A percentile compares a stretch with the other conserved stretches of the same genome.
These are phyloP conservation scores for Trichocladium antarcticum DNA, from an alignment of 495 filamentous ascomycete genomes.

Conservation along the genomic window DNA sequence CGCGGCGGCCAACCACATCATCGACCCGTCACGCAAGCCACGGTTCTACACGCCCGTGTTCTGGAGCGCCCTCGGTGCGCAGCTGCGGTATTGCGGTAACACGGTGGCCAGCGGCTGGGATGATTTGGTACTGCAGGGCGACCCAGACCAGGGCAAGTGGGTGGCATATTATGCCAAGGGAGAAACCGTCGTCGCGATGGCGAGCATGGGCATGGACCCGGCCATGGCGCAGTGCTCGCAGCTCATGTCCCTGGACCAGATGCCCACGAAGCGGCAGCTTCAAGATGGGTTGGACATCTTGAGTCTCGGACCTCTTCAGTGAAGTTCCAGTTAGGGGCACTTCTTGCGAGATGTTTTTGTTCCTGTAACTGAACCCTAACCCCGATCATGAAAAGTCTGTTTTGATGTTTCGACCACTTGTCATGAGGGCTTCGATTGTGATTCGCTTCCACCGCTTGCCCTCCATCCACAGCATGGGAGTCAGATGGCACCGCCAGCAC, in stretches of 20 bases:
- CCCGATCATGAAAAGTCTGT: background rate
- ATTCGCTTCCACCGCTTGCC: too few relatives aligned
- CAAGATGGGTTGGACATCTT: slow-evolving; percentile 63
- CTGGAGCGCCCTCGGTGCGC: slow-evolving; percentile 84
- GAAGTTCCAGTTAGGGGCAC: too few relatives aligned
- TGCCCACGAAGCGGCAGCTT: slow-evolving; percentile 73
- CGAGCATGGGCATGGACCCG: slow-evolving; percentile 83
- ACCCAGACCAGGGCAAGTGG: slow-evolving; percentile 72
- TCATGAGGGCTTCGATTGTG: too few relatives aligned
- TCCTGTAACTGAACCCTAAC: background rate
- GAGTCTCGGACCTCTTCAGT: slow-evolving; percentile 35
- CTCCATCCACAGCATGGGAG: too few relatives aligned
- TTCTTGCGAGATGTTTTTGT: background rate
- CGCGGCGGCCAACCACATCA: slow-evolving; percentile 61
- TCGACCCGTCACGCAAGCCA: slow-evolving; percentile 45
- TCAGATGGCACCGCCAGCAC: too few relatives aligned
- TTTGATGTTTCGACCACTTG: background rate
- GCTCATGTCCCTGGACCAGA: slow-evolving; percentile 70
- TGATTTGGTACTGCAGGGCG: slow-evolving; percentile 64
- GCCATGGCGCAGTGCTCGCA: slow-evolving; percentile 72
- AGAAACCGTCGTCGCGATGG: slow-evolving; percentile 82
- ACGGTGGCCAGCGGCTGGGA: slow-evolving; percentile 66
- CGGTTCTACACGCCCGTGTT: slow-evolving; percentile 85
- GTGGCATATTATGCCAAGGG: slow-evolving; percentile 81
- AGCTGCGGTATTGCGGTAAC: slow-evolving; percentile 87